Evolutionary conservation across 2,329 filamentous ascomycete genomes (phyloP).

Genomic region (Diaporthe sp.): DNA sequence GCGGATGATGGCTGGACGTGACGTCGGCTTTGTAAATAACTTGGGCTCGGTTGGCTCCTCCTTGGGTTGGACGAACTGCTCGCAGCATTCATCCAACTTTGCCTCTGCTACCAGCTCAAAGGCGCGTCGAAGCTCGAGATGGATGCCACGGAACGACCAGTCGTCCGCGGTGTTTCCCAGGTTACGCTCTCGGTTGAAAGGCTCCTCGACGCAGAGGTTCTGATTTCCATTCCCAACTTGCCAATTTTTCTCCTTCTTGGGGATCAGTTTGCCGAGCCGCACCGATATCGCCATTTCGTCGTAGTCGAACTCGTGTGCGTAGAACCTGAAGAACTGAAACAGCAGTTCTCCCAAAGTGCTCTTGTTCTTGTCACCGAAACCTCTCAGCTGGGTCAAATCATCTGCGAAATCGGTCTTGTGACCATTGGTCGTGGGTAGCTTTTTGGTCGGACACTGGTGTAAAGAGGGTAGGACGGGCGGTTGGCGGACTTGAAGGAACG

Average conservation of each 20-base stretch:
- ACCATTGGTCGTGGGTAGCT: slow-evolving; percentile 72
- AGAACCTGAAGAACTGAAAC: slow-evolving; percentile 95
- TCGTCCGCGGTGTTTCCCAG: slow-evolving; percentile 97
- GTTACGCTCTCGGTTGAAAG: slow-evolving; percentile 91
- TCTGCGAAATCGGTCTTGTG: slow-evolving; percentile 86
- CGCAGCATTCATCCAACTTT: slow-evolving; percentile 86
- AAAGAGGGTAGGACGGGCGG: slow-evolving; percentile 88
- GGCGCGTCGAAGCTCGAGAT: slow-evolving; percentile 88
- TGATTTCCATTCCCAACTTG: slow-evolving; percentile 82
- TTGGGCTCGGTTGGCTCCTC: slow-evolving; percentile 71
- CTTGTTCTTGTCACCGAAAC: slow-evolving; percentile 83
- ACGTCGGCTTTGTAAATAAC: slow-evolving; percentile 69
- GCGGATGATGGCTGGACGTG: slow-evolving; percentile 68
- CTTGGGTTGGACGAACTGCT: slow-evolving; percentile 88
- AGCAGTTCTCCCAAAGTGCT: slow-evolving; percentile 87
- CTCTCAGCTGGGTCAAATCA: slow-evolving; percentile 79
- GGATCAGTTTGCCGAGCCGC: slow-evolving; percentile 81
- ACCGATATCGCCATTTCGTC: slow-evolving; percentile 88
- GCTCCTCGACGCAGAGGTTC: slow-evolving; percentile 93
- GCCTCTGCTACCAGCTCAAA: slow-evolving; percentile 85
- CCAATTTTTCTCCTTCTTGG: slow-evolving; percentile 91
- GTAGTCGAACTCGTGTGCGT: slow-evolving; percentile 93
- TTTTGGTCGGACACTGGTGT: slow-evolving; percentile 78
- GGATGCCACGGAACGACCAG: slow-evolving; percentile 91
- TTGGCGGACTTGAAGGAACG: slow-evolving; percentile 89